Conservation (phyloP, 306 rosid species). For the Urtica urens region DNA sequence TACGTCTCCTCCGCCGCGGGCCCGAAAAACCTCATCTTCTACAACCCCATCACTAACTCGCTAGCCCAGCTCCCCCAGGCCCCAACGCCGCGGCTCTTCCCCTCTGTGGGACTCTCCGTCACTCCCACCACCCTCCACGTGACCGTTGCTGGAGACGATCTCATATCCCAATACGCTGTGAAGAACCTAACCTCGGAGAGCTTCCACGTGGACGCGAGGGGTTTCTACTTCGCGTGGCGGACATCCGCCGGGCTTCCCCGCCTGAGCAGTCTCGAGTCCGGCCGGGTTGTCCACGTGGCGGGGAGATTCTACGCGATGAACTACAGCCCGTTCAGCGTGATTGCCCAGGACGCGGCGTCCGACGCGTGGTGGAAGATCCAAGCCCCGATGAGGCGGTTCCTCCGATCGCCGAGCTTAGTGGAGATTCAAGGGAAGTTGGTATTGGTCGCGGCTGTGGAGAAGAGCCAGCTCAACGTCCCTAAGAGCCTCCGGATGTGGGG, state of each 20-base stretch:
- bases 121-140: conserved; percentile 57
- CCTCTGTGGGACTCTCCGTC: conserved; percentile 61
- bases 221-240: conserved; percentile 80
- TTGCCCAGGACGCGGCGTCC: conserved; percentile 40
- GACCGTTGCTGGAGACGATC: conserved; percentile 76
- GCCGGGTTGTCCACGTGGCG: conserved; percentile 52
- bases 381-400: conserved; percentile 81
- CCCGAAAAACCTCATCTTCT: conserved; percentile 57
- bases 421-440: conserved; percentile 59
- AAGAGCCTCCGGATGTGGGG: conserved; percentile 80
- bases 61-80: conserved; percentile 65
- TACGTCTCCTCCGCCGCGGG: conserved; percentile 73
- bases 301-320: conserved; percentile 84
- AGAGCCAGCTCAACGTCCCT: conserved; percentile 81
- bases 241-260: conserved; percentile 50
- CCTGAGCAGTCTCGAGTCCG: conserved; percentile 75
- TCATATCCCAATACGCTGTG: conserved; percentile 89
- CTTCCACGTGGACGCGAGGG: conserved; percentile 74
- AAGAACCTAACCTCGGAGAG: conserved; percentile 73
- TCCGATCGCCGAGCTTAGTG: conserved; percentile 59
- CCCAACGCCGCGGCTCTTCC: conserved; percentile 61
- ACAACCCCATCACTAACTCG: conserved; percentile 77
- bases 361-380: conserved; percentile 77
- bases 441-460: conserved; percentile 74
- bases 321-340: conserved; percentile 66